Conservation (phyloP, 352 stramenopile genomes). For the Phytopythium chamaehyphon region DNA sequence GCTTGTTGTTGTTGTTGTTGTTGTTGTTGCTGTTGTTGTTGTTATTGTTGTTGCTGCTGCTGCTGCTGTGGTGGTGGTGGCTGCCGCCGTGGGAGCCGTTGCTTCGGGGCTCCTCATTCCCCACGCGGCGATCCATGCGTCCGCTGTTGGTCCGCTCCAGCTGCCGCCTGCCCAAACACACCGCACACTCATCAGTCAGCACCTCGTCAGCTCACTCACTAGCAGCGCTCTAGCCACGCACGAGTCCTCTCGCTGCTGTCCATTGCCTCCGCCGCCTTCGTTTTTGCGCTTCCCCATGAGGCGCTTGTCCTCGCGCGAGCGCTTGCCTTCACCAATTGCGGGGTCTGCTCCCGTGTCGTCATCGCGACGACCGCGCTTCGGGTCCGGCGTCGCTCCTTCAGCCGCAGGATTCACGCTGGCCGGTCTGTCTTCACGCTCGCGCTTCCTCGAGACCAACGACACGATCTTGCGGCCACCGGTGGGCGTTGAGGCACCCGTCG, state of each 20-base stretch:
- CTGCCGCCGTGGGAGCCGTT: slow-evolving; percentile 16
- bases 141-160: slow-evolving; percentile 10
- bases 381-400: slow-evolving; percentile 17
- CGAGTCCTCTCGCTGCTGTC: slow-evolving; percentile 52
- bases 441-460: slow-evolving; percentile 72
- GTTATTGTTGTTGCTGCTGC: slow-evolving; percentile 4
- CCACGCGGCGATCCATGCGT: slow-evolving; percentile 17
- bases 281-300: slow-evolving; percentile 43
- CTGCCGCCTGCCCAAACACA: background rate
- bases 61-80: slow-evolving; percentile 10
- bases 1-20: slow-evolving; percentile 9
- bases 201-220: too few relatives aligned
- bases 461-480: slow-evolving; percentile 64
- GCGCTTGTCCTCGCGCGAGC: slow-evolving; percentile 41
- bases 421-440: slow-evolving; percentile 43
- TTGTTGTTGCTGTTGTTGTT: slow-evolving; percentile 15
- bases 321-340: slow-evolving; percentile 17
- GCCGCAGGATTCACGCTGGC: background rate
- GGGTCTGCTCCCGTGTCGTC: slow-evolving; percentile 5
- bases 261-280: slow-evolving; percentile 15
- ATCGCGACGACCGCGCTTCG: slow-evolving; percentile 47
- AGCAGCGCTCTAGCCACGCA: too few relatives aligned
- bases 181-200: background rate
- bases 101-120: slow-evolving; percentile 19
- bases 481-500: slow-evolving; percentile 3